Percentiles rank a stretch among this genome's conserved stretches.
These are phyloP conservation scores for Cytospora piceicola DNA, from an alignment of 2,329 filamentous ascomycete species.

Conservation along the genomic window DNA sequence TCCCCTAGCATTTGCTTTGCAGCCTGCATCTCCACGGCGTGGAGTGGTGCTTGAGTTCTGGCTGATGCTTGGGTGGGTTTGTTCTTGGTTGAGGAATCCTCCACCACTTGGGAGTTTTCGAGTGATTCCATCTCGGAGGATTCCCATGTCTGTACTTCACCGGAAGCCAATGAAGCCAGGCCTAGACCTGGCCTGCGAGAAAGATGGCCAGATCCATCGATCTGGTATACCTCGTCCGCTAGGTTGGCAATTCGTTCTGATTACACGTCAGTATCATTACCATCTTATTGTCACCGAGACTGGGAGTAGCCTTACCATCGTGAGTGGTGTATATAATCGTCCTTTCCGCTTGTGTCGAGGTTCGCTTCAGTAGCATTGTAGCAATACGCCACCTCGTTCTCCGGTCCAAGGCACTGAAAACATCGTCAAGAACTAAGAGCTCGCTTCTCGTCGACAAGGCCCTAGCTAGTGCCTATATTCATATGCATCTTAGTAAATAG, in stretches of 20 bases:
- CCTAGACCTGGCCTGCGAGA: background rate
- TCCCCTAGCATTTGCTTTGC: slow-evolving; percentile 22
- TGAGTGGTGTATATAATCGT: slow-evolving; percentile 35
- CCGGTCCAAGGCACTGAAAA: slow-evolving; percentile 35
- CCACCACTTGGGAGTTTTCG: background rate
- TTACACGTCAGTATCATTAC: background rate
- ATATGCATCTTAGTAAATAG: slow-evolving; percentile 18
- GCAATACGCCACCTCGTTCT: slow-evolving; percentile 29
- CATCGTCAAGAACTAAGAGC: slow-evolving; percentile 34
- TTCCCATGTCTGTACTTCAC: background rate
- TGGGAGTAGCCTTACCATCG: slow-evolving; percentile 26
- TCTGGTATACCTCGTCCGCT: slow-evolving; percentile 26
- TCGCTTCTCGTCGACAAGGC: slow-evolving; percentile 33
- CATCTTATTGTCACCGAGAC: too few species aligned
- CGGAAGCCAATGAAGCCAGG: background rate
- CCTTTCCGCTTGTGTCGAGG: slow-evolving; percentile 22
- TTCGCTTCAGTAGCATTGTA: slow-evolving; percentile 28
- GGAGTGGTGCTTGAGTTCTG: background rate
- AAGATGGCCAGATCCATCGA: slow-evolving; percentile 24
- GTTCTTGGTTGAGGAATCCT: background rate
- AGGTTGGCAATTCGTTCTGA: slow-evolving; percentile 8
- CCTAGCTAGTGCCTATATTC: slow-evolving; percentile 33
- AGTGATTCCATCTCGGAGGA: background rate
- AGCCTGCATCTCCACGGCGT: background rate
- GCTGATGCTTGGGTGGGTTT: background rate